Base-by-base conservation (phyloP, 345 rosid genomes). In the Citrus reticulata region DNA sequence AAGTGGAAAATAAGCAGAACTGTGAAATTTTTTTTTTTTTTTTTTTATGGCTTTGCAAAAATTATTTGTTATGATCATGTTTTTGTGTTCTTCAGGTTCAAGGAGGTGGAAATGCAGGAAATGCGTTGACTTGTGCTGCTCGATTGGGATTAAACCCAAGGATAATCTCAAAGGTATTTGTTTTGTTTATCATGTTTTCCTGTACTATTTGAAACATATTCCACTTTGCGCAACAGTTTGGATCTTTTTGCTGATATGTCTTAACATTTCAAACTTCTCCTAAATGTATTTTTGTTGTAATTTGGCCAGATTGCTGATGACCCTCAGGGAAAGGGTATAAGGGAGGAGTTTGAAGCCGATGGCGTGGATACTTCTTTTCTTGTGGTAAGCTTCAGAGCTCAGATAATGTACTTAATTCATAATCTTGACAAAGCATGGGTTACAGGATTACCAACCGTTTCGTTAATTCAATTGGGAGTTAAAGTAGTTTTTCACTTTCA, bases 101-200 rank as follows among this genome's bases (percentile, higher is more conserved):
- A 85, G 97, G 97, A 77, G 97, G 94, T 9, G 94, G 97, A 22
- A 92, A 92, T 85, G 90, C 92, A 5, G 94, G 87, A 46, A 92
- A 92, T 30, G 93, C 93, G 0, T 80, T 84, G 29, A 89, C 97
- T 24, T 90, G 93, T 39, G 86, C 88, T 4, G 86, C 94, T 76
- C 92, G 94, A 64, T 71, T 90, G 72, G 94, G 94, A 0, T 86
- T 92, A 80, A 86, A 79, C 24, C 83, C 90, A 10, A 89, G 94
- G 77, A 79, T 91, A 4, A 89, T 92, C 76, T 87, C 93, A 64
- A 92, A 92, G 89, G 93, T 86, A 20, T 74, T 2, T 29, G 22
- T 37, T 61, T 58, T 29, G 17, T 37, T 68, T 58, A 22, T 81
- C 25, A 22, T 4, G 51, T 55, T 34, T 68, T 58, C 27, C 29